phyloP scores from a whole-genome alignment of 1,139 yeast species.

The Scheffersomyces quercinus region DNA sequence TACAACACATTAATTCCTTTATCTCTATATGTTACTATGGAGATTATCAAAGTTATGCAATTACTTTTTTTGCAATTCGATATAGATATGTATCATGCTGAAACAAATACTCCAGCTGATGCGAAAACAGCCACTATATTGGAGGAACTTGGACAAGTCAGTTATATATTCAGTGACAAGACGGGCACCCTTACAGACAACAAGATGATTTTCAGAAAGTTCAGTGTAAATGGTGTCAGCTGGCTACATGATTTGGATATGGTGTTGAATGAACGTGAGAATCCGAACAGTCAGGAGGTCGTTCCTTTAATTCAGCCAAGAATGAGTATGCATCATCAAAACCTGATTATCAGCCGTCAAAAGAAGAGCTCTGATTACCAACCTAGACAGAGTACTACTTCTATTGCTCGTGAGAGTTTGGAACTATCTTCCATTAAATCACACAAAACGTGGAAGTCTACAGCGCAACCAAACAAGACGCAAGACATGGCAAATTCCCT shows the following conservation, averaged over 20 bases:
- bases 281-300: slow-evolving; percentile 4
- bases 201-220: slow-evolving; percentile 80
- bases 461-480: slow-evolving; percentile 36
- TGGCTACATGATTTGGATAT: slow-evolving; percentile 82
- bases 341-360: neutral
- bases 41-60: slow-evolving; percentile 87
- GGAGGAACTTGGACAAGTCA: slow-evolving; percentile 96
- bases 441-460: slow-evolving; percentile 33
- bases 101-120: slow-evolving; percentile 86
- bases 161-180: slow-evolving; percentile 92
- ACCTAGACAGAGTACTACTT: slow-evolving; percentile 31
- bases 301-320: slow-evolving; percentile 6
- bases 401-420: slow-evolving; percentile 34
- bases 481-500: slow-evolving; percentile 37
- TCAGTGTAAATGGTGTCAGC: slow-evolving; percentile 82
- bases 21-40: slow-evolving; percentile 95
- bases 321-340: slow-evolving; percentile 6
- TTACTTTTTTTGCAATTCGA: slow-evolving; percentile 81
- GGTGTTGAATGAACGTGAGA: slow-evolving; percentile 22
- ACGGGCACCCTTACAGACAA: slow-evolving; percentile 97
- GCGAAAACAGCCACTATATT: slow-evolving; percentile 94
- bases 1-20: slow-evolving; percentile 93
- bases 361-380: slow-evolving; percentile 5
- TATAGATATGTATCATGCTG: slow-evolving; percentile 89
- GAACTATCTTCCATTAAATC: slow-evolving; percentile 19